Evolutionary conservation across 345 rosid species (phyloP), one percentile per base, ranked within the genome.

Genomic region (Citrus sp.): DNA sequence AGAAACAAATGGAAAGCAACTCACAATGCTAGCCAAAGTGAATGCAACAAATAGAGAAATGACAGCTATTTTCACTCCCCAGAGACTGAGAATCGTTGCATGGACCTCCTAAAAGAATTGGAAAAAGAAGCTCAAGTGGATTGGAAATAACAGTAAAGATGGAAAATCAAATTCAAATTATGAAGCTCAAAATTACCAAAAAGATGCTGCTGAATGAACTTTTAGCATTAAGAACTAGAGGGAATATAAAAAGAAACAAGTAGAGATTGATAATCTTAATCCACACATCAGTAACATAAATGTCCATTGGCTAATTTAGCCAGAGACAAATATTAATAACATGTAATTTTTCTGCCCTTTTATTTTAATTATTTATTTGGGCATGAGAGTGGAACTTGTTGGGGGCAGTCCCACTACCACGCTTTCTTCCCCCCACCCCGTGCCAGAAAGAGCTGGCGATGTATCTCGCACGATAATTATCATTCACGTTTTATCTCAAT

Each of bases 21-120:
- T 89, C 81, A 89, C 91, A 28, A 86, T 82, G 82, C 90, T 75
- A 37, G 88, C 86, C 72, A 89, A 77, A 28, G 88, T 30, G 65
- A 86, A 79, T 40, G 86, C 92, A 82, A 77, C 75, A 83, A 89
- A 89, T 72, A 88, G 77, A 54, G 87, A 74, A 34, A 88, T 67
- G 30, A 89, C 87, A 8, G 67, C 62, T 73, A 89, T 81, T 85
- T 89, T 86, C 76, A 89, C 86, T 74, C 85, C 86, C 90, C 88
- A 87, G 67, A 82, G 73, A 59, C 87, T 77, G 69, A 89, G 90
- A 22, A 86, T 59, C 3, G 82, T 87, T 6, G 92, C 89, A 59
- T 89, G 91, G 61, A 89, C 80, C 78, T 84, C 87, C 92, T 37
- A 14, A 32, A 16, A 46, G 14, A 8, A 49, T 73, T 68, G 70